phyloP scores from a whole-genome alignment of 495 filamentous ascomycete species.

The Podospora sp. region DNA sequence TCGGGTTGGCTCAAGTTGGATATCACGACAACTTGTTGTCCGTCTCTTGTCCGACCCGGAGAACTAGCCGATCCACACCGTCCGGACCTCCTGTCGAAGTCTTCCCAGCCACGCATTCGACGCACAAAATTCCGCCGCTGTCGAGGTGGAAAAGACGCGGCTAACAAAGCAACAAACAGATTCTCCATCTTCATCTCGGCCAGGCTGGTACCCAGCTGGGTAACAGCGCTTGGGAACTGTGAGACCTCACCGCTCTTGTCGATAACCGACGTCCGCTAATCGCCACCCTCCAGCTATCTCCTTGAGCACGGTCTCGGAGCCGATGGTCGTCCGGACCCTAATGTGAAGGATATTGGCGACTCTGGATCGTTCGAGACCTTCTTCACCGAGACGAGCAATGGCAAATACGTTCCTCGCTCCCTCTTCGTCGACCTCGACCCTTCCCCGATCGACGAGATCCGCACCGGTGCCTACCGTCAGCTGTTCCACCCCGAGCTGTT shows the following conservation, averaged over 20 bases:
- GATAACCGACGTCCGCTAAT: conserved; percentile 20
- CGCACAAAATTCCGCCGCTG: not conserved
- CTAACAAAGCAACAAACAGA: conserved; percentile 48
- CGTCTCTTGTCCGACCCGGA: not conserved
- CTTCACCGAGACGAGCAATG: conserved; percentile 82
- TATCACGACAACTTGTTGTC: not conserved
- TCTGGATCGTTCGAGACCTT: conserved; percentile 84
- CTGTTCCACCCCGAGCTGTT: conserved; percentile 88
- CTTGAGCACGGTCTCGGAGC: conserved; percentile 84
- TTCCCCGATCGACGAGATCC: conserved; percentile 90
- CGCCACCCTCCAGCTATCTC: conserved; percentile 64
- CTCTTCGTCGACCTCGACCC: conserved; percentile 91
- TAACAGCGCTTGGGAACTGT: conserved; percentile 96
- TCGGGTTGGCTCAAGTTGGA: not conserved
- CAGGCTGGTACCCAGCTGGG: conserved; percentile 93
- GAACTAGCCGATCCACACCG: not conserved
- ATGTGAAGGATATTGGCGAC: conserved; percentile 61
- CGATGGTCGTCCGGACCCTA: conserved; percentile 71
- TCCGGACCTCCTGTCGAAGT: not conserved
- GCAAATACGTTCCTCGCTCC: conserved; percentile 89
- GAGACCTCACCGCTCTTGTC: conserved; percentile 56
- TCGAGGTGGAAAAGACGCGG: not conserved
- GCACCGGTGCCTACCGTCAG: conserved; percentile 77
- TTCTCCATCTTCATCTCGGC: conserved; percentile 89
- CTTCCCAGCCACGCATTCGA: conserved; percentile 11